A percentile compares a stretch with the other conserved stretches of the same genome.
Evolutionary conservation across 164 flowering plant species (phyloP).

Genomic region (Piper longum): DNA sequence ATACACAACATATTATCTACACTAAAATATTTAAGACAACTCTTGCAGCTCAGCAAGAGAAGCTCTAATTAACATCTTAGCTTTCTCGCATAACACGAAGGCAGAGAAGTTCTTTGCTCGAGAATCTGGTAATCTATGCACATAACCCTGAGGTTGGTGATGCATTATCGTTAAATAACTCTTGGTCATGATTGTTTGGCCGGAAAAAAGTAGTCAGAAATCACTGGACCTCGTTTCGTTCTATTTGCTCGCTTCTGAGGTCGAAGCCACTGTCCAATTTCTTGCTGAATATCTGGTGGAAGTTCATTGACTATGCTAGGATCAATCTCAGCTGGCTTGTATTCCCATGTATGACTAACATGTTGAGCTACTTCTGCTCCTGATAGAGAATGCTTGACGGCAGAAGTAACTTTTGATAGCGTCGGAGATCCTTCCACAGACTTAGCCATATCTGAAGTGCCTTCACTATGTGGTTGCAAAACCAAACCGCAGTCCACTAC

Average conservation of each 20-base stretch:
- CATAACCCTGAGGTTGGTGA: too few species aligned
- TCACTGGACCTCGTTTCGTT: constrained; percentile 37
- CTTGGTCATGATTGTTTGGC: constrained; percentile 9
- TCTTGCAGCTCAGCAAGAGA: too few species aligned
- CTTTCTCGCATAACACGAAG: too few species aligned
- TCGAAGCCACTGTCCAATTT: constrained; percentile 46
- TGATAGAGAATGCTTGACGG: background rate
- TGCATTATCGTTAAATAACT: background rate
- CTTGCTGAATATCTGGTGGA: constrained; percentile 65
- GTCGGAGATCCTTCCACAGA: constrained; percentile 1
- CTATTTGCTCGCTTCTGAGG: constrained; percentile 45
- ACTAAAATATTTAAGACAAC: too few species aligned
- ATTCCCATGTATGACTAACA: constrained; percentile 31
- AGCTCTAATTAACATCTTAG: too few species aligned
- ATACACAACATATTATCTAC: too few species aligned
- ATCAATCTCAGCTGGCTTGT: constrained; percentile 65
- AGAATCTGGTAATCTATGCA: too few species aligned
- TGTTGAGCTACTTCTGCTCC: constrained; percentile 10
- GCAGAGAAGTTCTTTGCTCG: too few species aligned
- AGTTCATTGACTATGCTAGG: constrained; percentile 61
- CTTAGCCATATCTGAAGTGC: constrained; percentile 12
- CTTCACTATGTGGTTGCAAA: constrained; percentile 17
- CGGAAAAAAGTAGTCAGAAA: constrained; percentile 58
- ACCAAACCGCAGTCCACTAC: background rate
- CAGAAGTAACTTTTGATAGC: background rate